These are phyloP conservation scores for Spergularia azorica DNA, from an alignment of 179 eudicot species.

Conservation along the genomic window DNA sequence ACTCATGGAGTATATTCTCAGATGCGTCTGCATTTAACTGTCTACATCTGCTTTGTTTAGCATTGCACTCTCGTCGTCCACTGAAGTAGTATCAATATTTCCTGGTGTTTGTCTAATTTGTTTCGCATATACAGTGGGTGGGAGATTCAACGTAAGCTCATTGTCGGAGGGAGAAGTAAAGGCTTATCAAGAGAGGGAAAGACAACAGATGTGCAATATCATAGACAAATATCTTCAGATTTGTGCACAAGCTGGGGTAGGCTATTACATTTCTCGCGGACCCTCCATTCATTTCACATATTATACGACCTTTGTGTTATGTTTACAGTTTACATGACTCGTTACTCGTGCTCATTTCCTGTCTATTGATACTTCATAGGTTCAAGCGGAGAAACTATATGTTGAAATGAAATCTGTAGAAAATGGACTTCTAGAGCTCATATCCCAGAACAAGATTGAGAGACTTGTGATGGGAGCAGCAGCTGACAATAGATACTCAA, in stretches of 20 bases:
- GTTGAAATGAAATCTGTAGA: constrained; percentile 62
- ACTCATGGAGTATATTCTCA: too few relatives aligned
- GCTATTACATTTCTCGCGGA: constrained; percentile 1
- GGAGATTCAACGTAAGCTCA: constrained; percentile 47
- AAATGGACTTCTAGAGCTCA: constrained; percentile 69
- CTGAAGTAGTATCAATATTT: background rate
- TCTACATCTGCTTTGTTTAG: too few relatives aligned
- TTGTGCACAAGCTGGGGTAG: constrained; percentile 73
- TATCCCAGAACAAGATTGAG: constrained; percentile 49
- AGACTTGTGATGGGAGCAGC: constrained; percentile 97
- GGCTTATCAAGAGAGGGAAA: constrained; percentile 50
- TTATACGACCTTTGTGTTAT: background rate
- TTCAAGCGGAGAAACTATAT: constrained; percentile 48
- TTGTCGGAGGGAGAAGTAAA: constrained; percentile 50
- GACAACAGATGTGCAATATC: constrained; percentile 50
- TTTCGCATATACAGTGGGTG: constrained; percentile 55
- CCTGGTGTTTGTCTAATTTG: background rate
- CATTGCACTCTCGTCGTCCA: background rate
- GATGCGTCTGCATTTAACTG: too few relatives aligned
- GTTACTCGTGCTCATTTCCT: constrained; percentile 12
- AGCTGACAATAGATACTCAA: constrained; percentile 62
- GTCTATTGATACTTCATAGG: constrained; percentile 42
- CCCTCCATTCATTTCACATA: background rate
- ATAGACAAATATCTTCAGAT: constrained; percentile 47
- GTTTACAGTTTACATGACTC: background rate